These are phyloP conservation scores for Boeremia exigua DNA, from an alignment of 2,329 filamentous ascomycete genomes.

Conservation along the genomic window DNA sequence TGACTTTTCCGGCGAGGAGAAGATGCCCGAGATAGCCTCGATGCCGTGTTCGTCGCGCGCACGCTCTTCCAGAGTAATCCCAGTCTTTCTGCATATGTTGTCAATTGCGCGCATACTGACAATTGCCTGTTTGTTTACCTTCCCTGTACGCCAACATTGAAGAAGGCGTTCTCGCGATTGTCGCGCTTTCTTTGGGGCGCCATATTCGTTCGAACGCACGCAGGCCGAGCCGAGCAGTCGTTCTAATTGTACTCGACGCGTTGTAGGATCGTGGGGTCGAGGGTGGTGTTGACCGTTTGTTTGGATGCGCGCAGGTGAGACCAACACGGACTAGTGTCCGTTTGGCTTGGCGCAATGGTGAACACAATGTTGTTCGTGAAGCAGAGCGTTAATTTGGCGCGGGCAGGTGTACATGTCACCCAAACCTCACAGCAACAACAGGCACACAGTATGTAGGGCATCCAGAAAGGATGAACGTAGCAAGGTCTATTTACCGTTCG, in stretches of 20 bases:
- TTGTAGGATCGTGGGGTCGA: slow-evolving; percentile 21
- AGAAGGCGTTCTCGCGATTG: slow-evolving; percentile 49
- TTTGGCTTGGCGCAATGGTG: slow-evolving; percentile 2
- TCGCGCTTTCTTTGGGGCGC: slow-evolving; percentile 46
- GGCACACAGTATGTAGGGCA: slow-evolving; percentile 20
- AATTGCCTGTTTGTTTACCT: slow-evolving; percentile 33
- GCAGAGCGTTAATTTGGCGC: too few relatives aligned
- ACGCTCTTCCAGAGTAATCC: slow-evolving; percentile 80
- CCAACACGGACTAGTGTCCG: slow-evolving; percentile 6
- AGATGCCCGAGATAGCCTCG: slow-evolving; percentile 84
- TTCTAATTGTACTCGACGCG: slow-evolving; percentile 21
- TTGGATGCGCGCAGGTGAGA: slow-evolving; percentile 23
- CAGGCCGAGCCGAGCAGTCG: background rate
- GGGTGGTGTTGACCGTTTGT: slow-evolving; percentile 27
- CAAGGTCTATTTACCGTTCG: slow-evolving; percentile 27
- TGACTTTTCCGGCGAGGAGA: slow-evolving; percentile 80
- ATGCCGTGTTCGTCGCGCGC: slow-evolving; percentile 90
- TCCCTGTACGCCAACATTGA: slow-evolving; percentile 49
- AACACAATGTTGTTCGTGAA: background rate
- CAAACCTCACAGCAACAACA: background rate
- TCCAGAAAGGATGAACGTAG: slow-evolving; percentile 27
- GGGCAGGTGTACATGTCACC: background rate
- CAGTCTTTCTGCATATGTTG: slow-evolving; percentile 76
- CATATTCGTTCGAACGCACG: slow-evolving; percentile 26
- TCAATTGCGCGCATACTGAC: slow-evolving; percentile 20